phyloP scores from a whole-genome alignment of 2,329 filamentous ascomycete species.

The Chrysosporium keratinophilum region DNA sequence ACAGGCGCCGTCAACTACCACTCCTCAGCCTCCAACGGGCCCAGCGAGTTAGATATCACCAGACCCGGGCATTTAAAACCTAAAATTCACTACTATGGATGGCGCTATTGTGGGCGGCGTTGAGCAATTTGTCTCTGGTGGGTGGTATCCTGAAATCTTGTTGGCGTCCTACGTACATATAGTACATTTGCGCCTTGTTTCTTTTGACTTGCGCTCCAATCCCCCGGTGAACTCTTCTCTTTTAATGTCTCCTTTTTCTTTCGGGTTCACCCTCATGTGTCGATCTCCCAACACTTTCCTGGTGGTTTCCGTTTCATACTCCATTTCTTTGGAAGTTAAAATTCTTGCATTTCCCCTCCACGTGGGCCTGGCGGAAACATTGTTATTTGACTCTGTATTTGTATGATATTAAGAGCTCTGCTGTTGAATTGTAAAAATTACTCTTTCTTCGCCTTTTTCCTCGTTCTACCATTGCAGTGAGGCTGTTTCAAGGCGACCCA shows the following conservation, averaged over 20 bases:
- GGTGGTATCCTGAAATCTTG: not conserved
- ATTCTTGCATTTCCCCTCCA: too few relatives aligned
- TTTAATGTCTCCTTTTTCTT: not conserved
- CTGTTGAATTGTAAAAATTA: too few relatives aligned
- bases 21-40: conserved; percentile 29
- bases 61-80: not conserved
- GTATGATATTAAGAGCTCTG: too few relatives aligned
- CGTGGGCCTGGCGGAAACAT: too few relatives aligned
- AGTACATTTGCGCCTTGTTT: not conserved
- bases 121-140: not conserved
- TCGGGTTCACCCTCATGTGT: not conserved
- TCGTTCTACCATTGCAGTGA: too few relatives aligned
- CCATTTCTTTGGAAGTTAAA: not conserved
- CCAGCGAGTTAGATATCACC: not conserved
- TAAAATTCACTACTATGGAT: not conserved
- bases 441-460: too few relatives aligned
- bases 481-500: too few relatives aligned
- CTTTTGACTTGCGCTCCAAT: not conserved
- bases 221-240: not conserved
- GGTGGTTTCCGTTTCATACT: not conserved
- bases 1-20: conserved; percentile 14
- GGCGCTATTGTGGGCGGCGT: not conserved
- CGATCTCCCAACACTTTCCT: not conserved
- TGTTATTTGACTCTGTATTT: too few relatives aligned
- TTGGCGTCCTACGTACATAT: not conserved